These are phyloP conservation scores for Dactylellina haptotyla DNA, from an alignment of 2,329 filamentous ascomycete species.

Conservation along the genomic window DNA sequence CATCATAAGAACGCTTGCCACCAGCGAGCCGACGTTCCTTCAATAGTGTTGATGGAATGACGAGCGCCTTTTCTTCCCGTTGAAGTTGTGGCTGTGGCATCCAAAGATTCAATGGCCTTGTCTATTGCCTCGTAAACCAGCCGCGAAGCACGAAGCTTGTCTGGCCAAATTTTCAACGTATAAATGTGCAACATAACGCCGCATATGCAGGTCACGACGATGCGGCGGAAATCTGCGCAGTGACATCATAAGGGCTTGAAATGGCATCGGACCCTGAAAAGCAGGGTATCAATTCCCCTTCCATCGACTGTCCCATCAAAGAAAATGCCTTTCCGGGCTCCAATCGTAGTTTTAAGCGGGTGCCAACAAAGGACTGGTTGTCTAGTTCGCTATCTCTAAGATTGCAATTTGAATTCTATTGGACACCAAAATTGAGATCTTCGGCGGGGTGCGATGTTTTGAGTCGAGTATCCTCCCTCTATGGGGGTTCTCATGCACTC, in stretches of 20 bases:
- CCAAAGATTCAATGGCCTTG: no score
- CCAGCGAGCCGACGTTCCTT: no score
- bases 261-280: slow-evolving; percentile 36
- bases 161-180: not conserved
- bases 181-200: slow-evolving; percentile 27
- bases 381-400: not conserved
- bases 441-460: not conserved
- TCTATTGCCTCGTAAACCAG: no score
- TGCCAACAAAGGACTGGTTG: not conserved
- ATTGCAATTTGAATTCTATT: not conserved
- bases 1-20: no score
- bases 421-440: not conserved
- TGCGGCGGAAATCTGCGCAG: slow-evolving; percentile 10
- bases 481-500: not conserved
- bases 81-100: no score
- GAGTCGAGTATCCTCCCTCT: not conserved
- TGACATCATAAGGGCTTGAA: slow-evolving; percentile 39
- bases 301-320: slow-evolving; percentile 20
- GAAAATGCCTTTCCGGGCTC: slow-evolving; percentile 15
- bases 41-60: no score
- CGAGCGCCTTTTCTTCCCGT: not conserved
- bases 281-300: slow-evolving; percentile 10
- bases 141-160: no score
- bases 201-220: slow-evolving; percentile 50
- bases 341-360: not conserved